Evolutionary conservation across 495 filamentous ascomycete genomes (phyloP).

Genomic region (Apiosordaria backusii): DNA sequence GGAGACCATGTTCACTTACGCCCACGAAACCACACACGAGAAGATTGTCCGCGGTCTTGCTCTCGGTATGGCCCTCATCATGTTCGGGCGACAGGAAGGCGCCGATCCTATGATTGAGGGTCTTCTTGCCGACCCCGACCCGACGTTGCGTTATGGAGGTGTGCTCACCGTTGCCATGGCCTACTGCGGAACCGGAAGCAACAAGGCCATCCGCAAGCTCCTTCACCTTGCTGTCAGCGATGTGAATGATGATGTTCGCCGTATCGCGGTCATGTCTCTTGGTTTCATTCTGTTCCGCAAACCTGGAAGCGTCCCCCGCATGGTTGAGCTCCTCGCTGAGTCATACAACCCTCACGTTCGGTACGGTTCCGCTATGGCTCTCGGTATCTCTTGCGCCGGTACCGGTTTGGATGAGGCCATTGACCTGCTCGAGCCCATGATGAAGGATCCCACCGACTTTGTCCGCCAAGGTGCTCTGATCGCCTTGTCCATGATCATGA

Average conservation of each 20-base stretch:
- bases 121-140: conserved; percentile 89
- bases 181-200: conserved; percentile 95
- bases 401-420: conserved; percentile 96
- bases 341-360: conserved; percentile 99
- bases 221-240: conserved; percentile 97
- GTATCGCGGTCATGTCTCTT: conserved; percentile 96
- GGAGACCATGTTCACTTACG: conserved; percentile 94
- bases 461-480: conserved; percentile 97
- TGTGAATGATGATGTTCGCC: conserved; percentile 95
- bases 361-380: conserved; percentile 96
- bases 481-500: conserved; percentile 91
- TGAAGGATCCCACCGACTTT: conserved; percentile 98
- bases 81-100: conserved; percentile 92
- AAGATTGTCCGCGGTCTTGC: conserved; percentile 96
- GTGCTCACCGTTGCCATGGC: conserved; percentile 98
- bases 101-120: conserved; percentile 93
- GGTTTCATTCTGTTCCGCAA: conserved; percentile 99
- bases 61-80: conserved; percentile 96
- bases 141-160: conserved; percentile 91
- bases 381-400: conserved; percentile 96
- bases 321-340: conserved; percentile 98
- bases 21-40: conserved; percentile 96
- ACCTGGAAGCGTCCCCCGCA: conserved; percentile 92
- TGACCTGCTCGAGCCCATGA: conserved; percentile 96
- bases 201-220: conserved; percentile 97